Conservation (phyloP, 495 filamentous ascomycete species). For the Penicillium malachiteum region DNA sequence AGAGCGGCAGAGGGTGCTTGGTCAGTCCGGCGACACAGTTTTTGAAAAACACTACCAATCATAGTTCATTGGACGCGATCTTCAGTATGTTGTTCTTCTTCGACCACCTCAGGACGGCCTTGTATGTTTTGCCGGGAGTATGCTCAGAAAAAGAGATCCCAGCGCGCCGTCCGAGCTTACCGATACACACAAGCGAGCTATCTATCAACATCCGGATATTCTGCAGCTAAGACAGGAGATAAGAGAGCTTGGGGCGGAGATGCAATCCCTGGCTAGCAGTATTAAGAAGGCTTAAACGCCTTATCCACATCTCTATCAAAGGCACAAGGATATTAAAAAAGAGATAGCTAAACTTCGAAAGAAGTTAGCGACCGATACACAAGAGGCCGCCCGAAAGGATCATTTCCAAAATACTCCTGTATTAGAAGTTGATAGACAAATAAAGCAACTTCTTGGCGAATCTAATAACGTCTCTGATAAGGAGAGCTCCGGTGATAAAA, state of each 20-base stretch:
- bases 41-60: constrained; percentile 34
- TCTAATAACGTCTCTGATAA: constrained; percentile 14
- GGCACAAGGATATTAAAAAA: constrained; percentile 22
- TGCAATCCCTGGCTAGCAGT: constrained; percentile 28
- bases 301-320: constrained; percentile 29
- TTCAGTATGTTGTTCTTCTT: constrained; percentile 31
- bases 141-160: constrained; percentile 28
- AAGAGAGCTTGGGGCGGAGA: constrained; percentile 29
- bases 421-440: constrained; percentile 28
- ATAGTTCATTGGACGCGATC: constrained; percentile 27
- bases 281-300: constrained; percentile 19
- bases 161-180: constrained; percentile 25
- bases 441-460: constrained; percentile 25
- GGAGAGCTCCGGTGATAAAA: constrained; percentile 17
- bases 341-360: constrained; percentile 26
- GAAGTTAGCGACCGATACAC: constrained; percentile 18
- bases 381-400: constrained; percentile 29
- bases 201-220: constrained; percentile 23
- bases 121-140: constrained; percentile 16
- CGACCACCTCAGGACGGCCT: constrained; percentile 23
- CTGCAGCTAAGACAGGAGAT: constrained; percentile 27
- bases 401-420: constrained; percentile 28
- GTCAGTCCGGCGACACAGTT: constrained; percentile 26
- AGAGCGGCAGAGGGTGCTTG: constrained; percentile 30
- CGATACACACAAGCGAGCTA: constrained; percentile 21